These are phyloP conservation scores for Bromus sterilis DNA, from an alignment of 176 grass and related monocot species.

Conservation along the genomic window DNA sequence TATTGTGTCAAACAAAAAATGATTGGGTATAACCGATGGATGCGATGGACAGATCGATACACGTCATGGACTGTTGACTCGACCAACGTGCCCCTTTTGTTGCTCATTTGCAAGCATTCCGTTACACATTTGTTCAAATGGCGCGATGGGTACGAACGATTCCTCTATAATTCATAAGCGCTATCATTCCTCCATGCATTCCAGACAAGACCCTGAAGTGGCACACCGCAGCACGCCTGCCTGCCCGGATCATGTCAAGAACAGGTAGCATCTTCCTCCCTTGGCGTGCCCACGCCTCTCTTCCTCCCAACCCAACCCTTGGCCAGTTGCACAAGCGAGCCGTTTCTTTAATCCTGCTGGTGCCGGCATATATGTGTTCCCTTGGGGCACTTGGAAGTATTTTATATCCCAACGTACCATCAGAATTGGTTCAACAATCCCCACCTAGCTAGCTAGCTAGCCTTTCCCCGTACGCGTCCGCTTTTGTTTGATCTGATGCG, in stretches of 20 bases:
- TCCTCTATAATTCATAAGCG: background rate
- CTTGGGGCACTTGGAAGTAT: background rate
- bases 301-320: background rate
- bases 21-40: too few relatives aligned
- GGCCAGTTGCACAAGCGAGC: background rate
- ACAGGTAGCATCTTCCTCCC: background rate
- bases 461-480: background rate
- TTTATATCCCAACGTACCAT: background rate
- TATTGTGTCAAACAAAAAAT: too few relatives aligned
- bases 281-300: background rate
- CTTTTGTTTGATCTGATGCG: background rate
- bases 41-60: too few relatives aligned
- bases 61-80: too few relatives aligned
- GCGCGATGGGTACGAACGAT: too few relatives aligned
- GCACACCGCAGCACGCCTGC: background rate
- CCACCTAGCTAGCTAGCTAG: too few relatives aligned
- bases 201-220: background rate
- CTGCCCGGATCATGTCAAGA: background rate
- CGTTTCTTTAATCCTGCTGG: background rate
- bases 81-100: too few relatives aligned
- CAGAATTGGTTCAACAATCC: conserved; percentile 6
- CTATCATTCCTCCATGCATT: background rate
- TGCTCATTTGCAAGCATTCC: too few relatives aligned
- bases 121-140: too few relatives aligned
- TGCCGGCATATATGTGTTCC: background rate